Evolutionary conservation across 371 early-diverging fungal genomes (phyloP).

Genomic region (Apophysomyces elegans): DNA sequence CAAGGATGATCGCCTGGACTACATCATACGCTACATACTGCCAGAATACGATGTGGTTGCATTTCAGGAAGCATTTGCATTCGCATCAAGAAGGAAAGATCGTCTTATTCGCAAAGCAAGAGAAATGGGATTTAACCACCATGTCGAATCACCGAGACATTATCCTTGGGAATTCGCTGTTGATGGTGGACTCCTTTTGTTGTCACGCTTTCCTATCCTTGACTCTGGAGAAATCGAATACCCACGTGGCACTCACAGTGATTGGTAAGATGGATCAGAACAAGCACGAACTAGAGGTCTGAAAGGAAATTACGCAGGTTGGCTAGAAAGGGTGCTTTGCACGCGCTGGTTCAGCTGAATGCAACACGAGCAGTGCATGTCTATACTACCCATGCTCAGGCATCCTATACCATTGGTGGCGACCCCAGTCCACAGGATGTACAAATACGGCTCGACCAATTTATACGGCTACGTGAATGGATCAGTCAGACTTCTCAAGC

Average conservation of each 20-base stretch:
- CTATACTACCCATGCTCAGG: conserved; percentile 86
- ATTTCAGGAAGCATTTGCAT: conserved; percentile 86
- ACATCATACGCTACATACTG: conserved; percentile 65
- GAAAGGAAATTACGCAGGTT: conserved; percentile 39
- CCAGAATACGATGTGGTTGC: conserved; percentile 77
- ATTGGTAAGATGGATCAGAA: conserved; percentile 52
- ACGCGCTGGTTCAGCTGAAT: conserved; percentile 68
- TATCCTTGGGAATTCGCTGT: conserved; percentile 65
- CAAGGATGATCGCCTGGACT: conserved; percentile 73
- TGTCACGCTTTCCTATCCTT: conserved; percentile 75
- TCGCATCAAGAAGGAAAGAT: conserved; percentile 62
- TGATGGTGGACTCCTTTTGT: conserved; percentile 82
- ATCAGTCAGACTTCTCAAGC: conserved; percentile 49
- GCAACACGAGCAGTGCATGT: conserved; percentile 60
- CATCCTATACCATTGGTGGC: conserved; percentile 59
- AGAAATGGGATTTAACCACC: conserved; percentile 66
- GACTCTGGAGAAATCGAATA: conserved; percentile 61
- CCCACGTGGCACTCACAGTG: conserved; percentile 69
- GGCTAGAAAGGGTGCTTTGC: conserved; percentile 78
- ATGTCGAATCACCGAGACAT: conserved; percentile 57
- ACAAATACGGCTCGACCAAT: conserved; percentile 60
- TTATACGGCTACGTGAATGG: conserved; percentile 65
- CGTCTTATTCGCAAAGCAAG: conserved; percentile 64
- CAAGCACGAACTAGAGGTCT: not conserved
- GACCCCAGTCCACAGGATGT: conserved; percentile 56